Conservation (phyloP, 257 asterid species). For the Linderniella brevidens region DNA sequence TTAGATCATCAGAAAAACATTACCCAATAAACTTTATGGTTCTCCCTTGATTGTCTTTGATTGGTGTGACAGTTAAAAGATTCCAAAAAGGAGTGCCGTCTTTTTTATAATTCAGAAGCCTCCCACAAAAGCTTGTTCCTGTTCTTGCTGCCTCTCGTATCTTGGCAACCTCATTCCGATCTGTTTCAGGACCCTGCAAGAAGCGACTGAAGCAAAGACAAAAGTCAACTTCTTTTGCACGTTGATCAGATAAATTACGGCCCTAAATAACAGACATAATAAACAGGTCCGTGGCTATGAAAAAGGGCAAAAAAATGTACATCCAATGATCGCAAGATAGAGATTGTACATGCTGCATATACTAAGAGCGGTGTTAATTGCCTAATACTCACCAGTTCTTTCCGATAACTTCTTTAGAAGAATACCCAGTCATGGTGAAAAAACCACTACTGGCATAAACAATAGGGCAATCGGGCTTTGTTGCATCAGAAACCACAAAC, state of each 20-base stretch:
- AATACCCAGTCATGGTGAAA: slow-evolving; percentile 79
- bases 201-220: slow-evolving; percentile 71
- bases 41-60: slow-evolving; percentile 69
- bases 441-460: slow-evolving; percentile 92
- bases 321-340: neutral
- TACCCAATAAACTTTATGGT: slow-evolving; percentile 91
- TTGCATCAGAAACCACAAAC: slow-evolving; percentile 93
- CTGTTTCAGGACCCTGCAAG: slow-evolving; percentile 90
- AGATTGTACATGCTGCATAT: neutral
- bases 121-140: slow-evolving; percentile 84
- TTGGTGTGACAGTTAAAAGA: slow-evolving; percentile 81
- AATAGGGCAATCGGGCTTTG: slow-evolving; percentile 86
- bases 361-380: slow-evolving; percentile 5
- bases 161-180: slow-evolving; percentile 67
- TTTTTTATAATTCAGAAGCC: slow-evolving; percentile 91
- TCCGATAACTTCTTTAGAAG: slow-evolving; percentile 73
- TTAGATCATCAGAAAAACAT: neutral
- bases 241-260: no score
- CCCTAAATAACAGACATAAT: no score
- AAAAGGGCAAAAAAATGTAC: neutral
- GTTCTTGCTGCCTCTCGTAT: slow-evolving; percentile 48
- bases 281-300: no score
- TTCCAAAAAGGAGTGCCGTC: slow-evolving; percentile 97
- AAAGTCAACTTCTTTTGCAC: slow-evolving; percentile 14
- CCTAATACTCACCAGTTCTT: slow-evolving; percentile 56